A percentile compares a stretch with the other conserved stretches of the same genome.
phyloP scores from a whole-genome alignment of 345 rosid species.

The Citrus glauca region DNA sequence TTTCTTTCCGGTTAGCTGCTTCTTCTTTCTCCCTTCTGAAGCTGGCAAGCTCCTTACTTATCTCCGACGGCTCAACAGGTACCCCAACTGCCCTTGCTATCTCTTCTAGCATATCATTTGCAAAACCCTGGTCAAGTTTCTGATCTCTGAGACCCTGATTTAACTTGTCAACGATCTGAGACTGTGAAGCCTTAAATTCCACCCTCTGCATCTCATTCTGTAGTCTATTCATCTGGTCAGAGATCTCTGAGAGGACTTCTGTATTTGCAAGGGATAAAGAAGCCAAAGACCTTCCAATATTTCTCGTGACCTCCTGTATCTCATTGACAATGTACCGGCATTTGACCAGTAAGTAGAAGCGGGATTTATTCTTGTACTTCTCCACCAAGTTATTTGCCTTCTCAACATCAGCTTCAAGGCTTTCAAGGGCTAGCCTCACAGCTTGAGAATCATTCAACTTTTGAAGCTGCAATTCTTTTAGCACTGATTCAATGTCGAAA shows the following conservation, averaged over 20 bases:
- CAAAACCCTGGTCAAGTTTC: constrained; percentile 59
- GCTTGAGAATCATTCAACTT: constrained; percentile 55
- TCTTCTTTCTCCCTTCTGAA: constrained; percentile 64
- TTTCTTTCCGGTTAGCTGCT: constrained; percentile 54
- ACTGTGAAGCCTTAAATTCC: constrained; percentile 48
- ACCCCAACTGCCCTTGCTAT: constrained; percentile 69
- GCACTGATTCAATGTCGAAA: constrained; percentile 61
- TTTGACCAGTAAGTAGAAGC: constrained; percentile 56
- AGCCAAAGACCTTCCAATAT: constrained; percentile 60
- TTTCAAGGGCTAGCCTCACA: constrained; percentile 48
- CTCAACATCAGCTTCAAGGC: constrained; percentile 55
- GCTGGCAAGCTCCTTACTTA: constrained; percentile 60
- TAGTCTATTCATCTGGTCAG: constrained; percentile 54
- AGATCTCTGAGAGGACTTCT: constrained; percentile 50
- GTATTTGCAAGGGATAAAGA: constrained; percentile 49
- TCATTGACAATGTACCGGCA: constrained; percentile 58
- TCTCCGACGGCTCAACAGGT: constrained; percentile 63
- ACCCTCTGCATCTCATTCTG: constrained; percentile 72
- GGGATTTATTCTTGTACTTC: constrained; percentile 50
- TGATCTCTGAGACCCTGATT: constrained; percentile 55
- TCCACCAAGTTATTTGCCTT: constrained; percentile 58
- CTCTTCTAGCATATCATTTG: constrained; percentile 59
- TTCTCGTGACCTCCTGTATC: constrained; percentile 62
- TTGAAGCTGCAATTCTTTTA: constrained; percentile 51
- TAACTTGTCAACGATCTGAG: constrained; percentile 58